Conservation (phyloP, 257 asterid species). For the Primulina huaijiensis region DNA sequence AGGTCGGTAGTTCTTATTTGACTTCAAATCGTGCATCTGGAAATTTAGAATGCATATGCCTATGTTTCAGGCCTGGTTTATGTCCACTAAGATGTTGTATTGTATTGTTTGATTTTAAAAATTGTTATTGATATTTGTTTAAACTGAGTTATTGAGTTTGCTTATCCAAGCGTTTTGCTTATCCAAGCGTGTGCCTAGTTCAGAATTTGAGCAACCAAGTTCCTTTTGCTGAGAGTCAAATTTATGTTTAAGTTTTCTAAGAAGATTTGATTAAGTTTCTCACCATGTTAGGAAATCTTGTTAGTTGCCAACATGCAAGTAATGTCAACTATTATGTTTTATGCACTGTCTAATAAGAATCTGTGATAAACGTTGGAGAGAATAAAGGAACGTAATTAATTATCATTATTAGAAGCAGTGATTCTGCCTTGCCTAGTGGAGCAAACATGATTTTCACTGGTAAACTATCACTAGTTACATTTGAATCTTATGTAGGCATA, state of each 20-base stretch:
- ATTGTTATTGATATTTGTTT: not conserved
- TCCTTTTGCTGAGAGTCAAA: not conserved
- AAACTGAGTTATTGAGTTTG: not conserved
- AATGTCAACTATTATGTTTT: too few species aligned
- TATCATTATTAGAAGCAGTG: not conserved
- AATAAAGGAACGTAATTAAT: not conserved
- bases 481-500: conserved; percentile 41
- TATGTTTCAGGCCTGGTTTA: not conserved
- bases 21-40: conserved; percentile 6
- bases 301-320: not conserved
- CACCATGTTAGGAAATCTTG: not conserved
- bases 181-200: not conserved
- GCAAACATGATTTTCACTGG: conserved; percentile 11
- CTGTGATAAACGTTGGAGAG: not conserved
- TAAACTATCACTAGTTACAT: conserved; percentile 23
- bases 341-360: not conserved
- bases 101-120: not conserved
- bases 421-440: not conserved
- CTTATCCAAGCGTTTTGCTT: not conserved
- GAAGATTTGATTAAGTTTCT: not conserved
- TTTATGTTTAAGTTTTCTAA: not conserved
- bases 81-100: not conserved
- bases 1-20: conserved; percentile 45
- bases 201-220: not conserved
- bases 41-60: not conserved